phyloP scores from a whole-genome alignment of 257 asterid genomes.

The Verbena officinalis region DNA sequence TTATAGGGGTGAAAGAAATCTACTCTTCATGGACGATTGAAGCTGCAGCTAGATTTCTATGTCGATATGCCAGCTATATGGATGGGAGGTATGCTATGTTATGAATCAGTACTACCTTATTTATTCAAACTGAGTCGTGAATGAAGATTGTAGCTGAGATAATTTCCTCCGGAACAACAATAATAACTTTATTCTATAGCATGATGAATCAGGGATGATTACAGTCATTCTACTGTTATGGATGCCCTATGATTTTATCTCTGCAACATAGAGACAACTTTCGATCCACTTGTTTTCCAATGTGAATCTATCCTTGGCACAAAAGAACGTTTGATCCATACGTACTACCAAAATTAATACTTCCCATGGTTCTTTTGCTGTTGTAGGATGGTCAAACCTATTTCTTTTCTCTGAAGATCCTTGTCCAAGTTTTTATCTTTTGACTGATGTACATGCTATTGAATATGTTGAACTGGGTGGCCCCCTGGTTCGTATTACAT shows the following conservation, averaged over 20 bases:
- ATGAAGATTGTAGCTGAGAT: conserved; percentile 10
- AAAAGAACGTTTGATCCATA: no score
- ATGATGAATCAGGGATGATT: conserved; percentile 9
- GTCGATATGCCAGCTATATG: conserved; percentile 59
- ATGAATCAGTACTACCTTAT: conserved; percentile 19
- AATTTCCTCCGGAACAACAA: neutral
- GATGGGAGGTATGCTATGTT: conserved; percentile 57
- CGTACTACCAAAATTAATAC: no score
- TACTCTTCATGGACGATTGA: conserved; percentile 74
- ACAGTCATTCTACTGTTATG: neutral
- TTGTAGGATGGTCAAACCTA: no score
- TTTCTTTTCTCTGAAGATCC: neutral
- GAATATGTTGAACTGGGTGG: conserved; percentile 10
- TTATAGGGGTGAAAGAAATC: conserved; percentile 72
- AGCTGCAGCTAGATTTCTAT: conserved; percentile 69
- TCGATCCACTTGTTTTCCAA: no score
- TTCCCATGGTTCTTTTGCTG: no score
- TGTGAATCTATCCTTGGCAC: no score
- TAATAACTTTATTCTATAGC: neutral
- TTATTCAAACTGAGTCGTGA: conserved; percentile 17
- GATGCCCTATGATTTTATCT: neutral
- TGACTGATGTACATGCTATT: conserved; percentile 12
- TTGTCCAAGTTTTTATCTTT: neutral
- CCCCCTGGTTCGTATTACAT: conserved; percentile 1
- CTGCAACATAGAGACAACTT: no score